Percentiles rank a stretch among this genome's conserved stretches.
Evolutionary conservation across 1,139 yeast genomes (phyloP).

Genomic region (Saccharomyces hybrid): DNA sequence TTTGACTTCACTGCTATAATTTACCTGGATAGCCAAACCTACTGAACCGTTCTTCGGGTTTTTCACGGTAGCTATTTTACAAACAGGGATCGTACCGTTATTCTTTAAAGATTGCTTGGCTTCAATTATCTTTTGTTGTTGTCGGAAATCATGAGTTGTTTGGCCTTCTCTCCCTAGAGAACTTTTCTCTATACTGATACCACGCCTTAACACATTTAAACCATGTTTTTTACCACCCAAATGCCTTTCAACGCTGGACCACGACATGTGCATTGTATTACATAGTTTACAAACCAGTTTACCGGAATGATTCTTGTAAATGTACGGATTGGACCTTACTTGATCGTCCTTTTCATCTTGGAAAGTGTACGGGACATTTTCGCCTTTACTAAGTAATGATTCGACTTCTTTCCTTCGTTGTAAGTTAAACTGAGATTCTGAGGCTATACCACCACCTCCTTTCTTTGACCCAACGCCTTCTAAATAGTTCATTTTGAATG

Average conservation of each 20-base stretch:
- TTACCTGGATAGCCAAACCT: constrained; percentile 48
- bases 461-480: constrained; percentile 44
- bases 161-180: constrained; percentile 36
- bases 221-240: constrained; percentile 59
- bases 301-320: constrained; percentile 55
- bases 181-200: constrained; percentile 21
- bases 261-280: constrained; percentile 52
- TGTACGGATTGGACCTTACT: constrained; percentile 49
- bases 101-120: constrained; percentile 22
- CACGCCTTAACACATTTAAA: constrained; percentile 43
- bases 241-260: constrained; percentile 55
- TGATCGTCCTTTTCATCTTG: constrained; percentile 36
- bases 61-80: constrained; percentile 29
- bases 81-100: constrained; percentile 24
- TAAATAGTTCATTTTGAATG: constrained; percentile 36
- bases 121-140: constrained; percentile 15
- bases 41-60: constrained; percentile 35
- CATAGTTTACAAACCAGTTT: constrained; percentile 59
- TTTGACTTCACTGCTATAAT: constrained; percentile 34
- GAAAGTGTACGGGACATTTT: constrained; percentile 40
- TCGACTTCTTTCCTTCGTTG: constrained; percentile 50
- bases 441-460: constrained; percentile 57
- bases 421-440: constrained; percentile 48
- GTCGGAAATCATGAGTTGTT: constrained; percentile 10
- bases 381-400: constrained; percentile 39